Evolutionary conservation across 129 eudicot species (phyloP), one percentile per base, ranked within the genome.

Genomic region (Helichrysum umbraculigerum): DNA sequence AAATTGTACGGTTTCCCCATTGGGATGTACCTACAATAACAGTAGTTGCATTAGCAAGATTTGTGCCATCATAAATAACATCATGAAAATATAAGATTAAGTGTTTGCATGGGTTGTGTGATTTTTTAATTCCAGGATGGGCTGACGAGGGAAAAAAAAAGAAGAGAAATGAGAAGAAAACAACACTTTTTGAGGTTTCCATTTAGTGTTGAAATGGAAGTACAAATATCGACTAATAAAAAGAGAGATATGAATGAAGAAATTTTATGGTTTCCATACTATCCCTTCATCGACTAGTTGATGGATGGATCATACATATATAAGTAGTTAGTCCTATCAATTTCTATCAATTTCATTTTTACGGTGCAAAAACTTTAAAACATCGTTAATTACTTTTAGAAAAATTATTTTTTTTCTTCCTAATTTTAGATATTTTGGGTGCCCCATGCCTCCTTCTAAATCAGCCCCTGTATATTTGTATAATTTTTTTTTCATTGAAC

Each of bases 21-120:
- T 76, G 70, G 7, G 96, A 92, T 25, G 92, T 85, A 8, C 88
- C 90, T 20, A 91, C 87, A 6, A 86, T 88, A 37, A 90, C 88
- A 7, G 94, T 19, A 14, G 96, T 91, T 58, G 97, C 96, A 52
- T 91, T 91, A 4, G 66, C 44, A 20, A 80, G 66, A 44, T 91
- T 87, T 7, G 83, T 7, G 6, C 97, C 97, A n/a, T 84, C 66
- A 56, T 71, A 91, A 15, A 88, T 70, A 9, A 89, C 79, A 76
- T 91, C 96, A 70, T 91, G 97, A 42, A 85, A 91, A 73, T 83
- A 91, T 16, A 87, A 77, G 2, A 81, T 79, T 62, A 88, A 44
- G 62, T 75, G 42, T 66, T 85, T 83, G 66, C 97, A 91, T 7
- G 97, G 97, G 17, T 32, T 52, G 61, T 47, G 80, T 20, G 19